Percentiles rank a stretch among this genome's conserved stretches.
These are phyloP conservation scores for Boechera stricta DNA, from an alignment of 345 rosid genomes.

Conservation along the genomic window DNA sequence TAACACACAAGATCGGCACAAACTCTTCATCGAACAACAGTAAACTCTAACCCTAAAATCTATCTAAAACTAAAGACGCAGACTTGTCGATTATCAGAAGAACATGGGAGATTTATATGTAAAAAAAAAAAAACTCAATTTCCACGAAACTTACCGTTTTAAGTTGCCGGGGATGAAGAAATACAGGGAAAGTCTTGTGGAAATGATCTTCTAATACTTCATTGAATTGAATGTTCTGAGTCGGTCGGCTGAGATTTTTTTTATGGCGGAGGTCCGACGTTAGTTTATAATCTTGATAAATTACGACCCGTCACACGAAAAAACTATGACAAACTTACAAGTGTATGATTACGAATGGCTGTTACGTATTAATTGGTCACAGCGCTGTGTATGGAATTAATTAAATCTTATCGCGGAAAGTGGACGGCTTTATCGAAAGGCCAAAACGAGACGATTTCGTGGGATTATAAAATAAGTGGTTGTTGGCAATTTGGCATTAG, in stretches of 20 bases:
- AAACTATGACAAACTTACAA: not conserved
- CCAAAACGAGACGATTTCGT: slow-evolving; percentile 40
- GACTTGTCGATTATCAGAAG: slow-evolving; percentile 2
- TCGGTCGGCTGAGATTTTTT: slow-evolving; percentile 10
- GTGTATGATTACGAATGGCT: slow-evolving; percentile 12
- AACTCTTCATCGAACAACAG: slow-evolving; percentile 17
- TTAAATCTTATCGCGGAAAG: not conserved
- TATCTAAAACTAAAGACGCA: slow-evolving; percentile 1
- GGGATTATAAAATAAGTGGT: slow-evolving; percentile 29
- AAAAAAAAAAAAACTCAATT: not conserved
- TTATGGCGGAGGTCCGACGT: slow-evolving; percentile 32
- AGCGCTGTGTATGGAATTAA: not conserved
- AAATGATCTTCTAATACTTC: slow-evolving; percentile 21
- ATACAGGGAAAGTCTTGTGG: slow-evolving; percentile 2
- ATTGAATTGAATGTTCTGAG: not conserved
- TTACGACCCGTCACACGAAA: slow-evolving; percentile 10
- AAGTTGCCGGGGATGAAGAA: slow-evolving; percentile 25
- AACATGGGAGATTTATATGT: not conserved
- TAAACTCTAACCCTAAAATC: slow-evolving; percentile 23
- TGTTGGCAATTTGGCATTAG: not conserved
- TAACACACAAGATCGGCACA: slow-evolving; percentile 2
- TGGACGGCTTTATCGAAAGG: slow-evolving; percentile 37
- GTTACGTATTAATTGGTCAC: not conserved
- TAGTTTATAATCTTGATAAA: slow-evolving; percentile 9
- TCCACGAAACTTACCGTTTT: slow-evolving; percentile 27